Conservation (phyloP, 1,284 basidiomycete species). For the Ceratobasidium theobromae region DNA sequence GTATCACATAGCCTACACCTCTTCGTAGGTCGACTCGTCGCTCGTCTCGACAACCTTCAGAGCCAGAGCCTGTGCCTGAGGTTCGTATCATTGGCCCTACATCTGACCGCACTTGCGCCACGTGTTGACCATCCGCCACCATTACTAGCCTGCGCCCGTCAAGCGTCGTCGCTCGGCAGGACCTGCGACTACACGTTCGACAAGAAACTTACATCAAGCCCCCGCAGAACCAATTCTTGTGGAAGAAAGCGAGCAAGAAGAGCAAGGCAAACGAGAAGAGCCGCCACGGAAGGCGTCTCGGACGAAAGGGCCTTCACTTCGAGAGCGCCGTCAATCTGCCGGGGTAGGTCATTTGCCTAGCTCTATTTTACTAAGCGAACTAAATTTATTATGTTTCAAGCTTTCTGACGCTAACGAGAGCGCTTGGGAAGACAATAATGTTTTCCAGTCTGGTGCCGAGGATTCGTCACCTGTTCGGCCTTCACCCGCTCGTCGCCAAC, state of each 20-base stretch:
- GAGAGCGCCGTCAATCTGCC: constrained; percentile 23
- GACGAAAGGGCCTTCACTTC: constrained; percentile 9
- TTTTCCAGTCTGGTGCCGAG: constrained; percentile 36
- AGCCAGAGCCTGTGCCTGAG: constrained; percentile 45
- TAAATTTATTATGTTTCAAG: background rate
- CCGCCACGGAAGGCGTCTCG: constrained; percentile 20
- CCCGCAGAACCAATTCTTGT: constrained; percentile 51
- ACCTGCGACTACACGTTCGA: constrained; percentile 53
- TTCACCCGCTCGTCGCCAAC: constrained; percentile 27
- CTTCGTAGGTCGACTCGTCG: constrained; percentile 53
- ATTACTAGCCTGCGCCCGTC: constrained; percentile 30
- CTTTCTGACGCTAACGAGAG: constrained; percentile 33
- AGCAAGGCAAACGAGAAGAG: constrained; percentile 46
- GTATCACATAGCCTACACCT: constrained; percentile 34
- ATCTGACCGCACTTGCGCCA: constrained; percentile 30
- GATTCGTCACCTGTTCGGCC: constrained; percentile 28
- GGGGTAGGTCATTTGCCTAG: background rate
- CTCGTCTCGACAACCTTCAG: constrained; percentile 53
- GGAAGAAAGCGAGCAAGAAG: constrained; percentile 79
- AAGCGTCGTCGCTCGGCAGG: constrained; percentile 70
- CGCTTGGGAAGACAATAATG: constrained; percentile 37
- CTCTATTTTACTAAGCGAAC: background rate
- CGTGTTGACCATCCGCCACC: constrained; percentile 36
- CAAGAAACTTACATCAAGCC: constrained; percentile 45
- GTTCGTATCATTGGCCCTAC: constrained; percentile 54